Percentiles rank a stretch among this genome's conserved stretches.
These are phyloP conservation scores for Draba incana DNA, from an alignment of 345 rosid species.

Conservation along the genomic window DNA sequence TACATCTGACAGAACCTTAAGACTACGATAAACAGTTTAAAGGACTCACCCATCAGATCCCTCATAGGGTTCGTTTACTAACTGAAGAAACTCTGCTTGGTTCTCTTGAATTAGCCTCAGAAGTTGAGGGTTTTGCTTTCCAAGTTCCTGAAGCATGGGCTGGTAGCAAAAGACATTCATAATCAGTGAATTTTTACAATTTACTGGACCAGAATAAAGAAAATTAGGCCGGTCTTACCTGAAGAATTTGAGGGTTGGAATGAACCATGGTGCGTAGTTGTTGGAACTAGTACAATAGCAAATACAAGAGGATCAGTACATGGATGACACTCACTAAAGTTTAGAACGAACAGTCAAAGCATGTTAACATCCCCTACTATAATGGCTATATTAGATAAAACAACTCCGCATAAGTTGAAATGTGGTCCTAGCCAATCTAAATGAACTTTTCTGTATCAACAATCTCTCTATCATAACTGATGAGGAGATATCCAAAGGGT, in stretches of 20 bases:
- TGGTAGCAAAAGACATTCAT: conserved; percentile 37
- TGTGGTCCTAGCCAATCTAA: conserved; percentile 12
- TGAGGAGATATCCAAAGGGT: conserved; percentile 1
- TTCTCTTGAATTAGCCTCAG: conserved; percentile 90
- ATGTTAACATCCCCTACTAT: conserved; percentile 1
- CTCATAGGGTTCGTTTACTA: conserved; percentile 91
- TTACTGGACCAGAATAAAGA: neutral
- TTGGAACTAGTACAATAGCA: conserved; percentile 65
- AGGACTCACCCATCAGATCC: conserved; percentile 88
- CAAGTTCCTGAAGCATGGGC: conserved; percentile 99
- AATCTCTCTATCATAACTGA: neutral
- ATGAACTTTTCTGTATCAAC: conserved; percentile 1
- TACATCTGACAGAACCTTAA: conserved; percentile 11
- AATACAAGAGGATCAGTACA: conserved; percentile 24
- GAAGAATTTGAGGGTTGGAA: conserved; percentile 94
- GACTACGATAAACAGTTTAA: neutral
- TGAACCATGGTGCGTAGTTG: conserved; percentile 94
- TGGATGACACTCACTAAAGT: conserved; percentile 2
- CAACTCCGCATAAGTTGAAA: conserved; percentile 4
- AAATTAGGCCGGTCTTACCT: conserved; percentile 48
- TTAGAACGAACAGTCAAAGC: conserved; percentile 13
- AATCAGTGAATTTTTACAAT: conserved; percentile 5
- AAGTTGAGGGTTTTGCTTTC: conserved; percentile 97
- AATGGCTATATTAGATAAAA: conserved; percentile 9
- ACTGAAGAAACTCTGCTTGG: conserved; percentile 87